These are phyloP conservation scores for Coniochaeta pulveracea DNA, from an alignment of 2,329 filamentous ascomycete species.

Conservation along the genomic window DNA sequence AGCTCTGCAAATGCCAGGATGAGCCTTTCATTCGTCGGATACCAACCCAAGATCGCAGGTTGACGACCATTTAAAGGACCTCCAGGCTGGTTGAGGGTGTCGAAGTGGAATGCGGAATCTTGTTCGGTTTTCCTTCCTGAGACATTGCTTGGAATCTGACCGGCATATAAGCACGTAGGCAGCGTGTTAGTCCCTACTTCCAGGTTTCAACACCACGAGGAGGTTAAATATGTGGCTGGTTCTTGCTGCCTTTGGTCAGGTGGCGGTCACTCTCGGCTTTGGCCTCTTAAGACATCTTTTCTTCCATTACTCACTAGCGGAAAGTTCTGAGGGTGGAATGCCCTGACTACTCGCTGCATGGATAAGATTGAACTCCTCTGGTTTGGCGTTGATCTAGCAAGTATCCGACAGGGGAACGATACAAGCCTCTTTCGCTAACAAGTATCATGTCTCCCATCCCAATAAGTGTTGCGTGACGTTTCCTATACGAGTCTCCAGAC, in stretches of 20 bases:
- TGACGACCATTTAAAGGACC: too few relatives aligned
- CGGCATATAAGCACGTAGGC: neutral
- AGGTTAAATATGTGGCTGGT: too few relatives aligned
- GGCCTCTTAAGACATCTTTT: too few relatives aligned
- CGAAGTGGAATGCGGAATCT: neutral
- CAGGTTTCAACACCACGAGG: too few relatives aligned
- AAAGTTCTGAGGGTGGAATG: neutral
- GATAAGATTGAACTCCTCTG: too few relatives aligned
- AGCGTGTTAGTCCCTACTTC: neutral
- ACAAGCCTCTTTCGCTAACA: too few relatives aligned
- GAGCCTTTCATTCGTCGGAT: conserved; percentile 3
- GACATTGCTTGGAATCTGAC: neutral
- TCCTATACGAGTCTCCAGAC: neutral
- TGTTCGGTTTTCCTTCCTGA: neutral
- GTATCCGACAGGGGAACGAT: too few relatives aligned
- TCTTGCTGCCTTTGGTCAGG: too few relatives aligned
- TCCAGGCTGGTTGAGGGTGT: neutral
- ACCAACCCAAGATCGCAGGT: too few relatives aligned
- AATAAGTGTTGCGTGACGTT: neutral
- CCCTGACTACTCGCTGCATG: neutral
- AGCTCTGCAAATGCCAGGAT: neutral
- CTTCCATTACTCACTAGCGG: neutral
- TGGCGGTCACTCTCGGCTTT: too few relatives aligned
- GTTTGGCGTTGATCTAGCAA: neutral
- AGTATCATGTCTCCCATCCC: neutral